phyloP scores from a whole-genome alignment of 305 asterid species.

The Coffea humblotiana region DNA sequence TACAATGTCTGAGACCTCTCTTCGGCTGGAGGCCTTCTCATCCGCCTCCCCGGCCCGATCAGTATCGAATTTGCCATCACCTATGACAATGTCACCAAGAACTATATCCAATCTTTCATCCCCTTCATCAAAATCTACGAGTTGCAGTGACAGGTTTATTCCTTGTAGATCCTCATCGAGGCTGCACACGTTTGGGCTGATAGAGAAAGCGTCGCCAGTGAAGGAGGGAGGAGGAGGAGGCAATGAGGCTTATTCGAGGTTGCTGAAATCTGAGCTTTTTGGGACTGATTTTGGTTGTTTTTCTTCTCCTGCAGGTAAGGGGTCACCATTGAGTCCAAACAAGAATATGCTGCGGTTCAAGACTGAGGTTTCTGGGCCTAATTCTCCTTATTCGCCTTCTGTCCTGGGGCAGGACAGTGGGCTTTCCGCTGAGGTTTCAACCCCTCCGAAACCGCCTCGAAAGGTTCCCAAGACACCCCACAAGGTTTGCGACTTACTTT shows the following conservation, averaged over 20 bases:
- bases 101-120: constrained; percentile 81
- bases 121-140: constrained; percentile 61
- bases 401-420: constrained; percentile 64
- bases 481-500: constrained; percentile 50
- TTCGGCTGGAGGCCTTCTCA: constrained; percentile 62
- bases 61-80: constrained; percentile 53
- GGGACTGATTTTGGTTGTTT: constrained; percentile 83
- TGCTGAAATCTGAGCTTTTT: constrained; percentile 80
- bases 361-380: constrained; percentile 78
- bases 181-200: constrained; percentile 88
- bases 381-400: constrained; percentile 83
- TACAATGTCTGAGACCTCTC: constrained; percentile 67
- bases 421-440: constrained; percentile 51
- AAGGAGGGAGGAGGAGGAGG: constrained; percentile 74
- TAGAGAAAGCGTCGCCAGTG: constrained; percentile 76
- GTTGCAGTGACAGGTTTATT: constrained; percentile 92
- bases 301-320: constrained; percentile 81
- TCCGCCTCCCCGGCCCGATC: constrained; percentile 30
- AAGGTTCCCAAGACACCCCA: constrained; percentile 98
- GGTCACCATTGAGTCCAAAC: constrained; percentile 80
- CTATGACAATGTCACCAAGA: constrained; percentile 92
- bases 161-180: constrained; percentile 98
- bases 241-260: constrained; percentile 76
- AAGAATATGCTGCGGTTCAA: constrained; percentile 91
- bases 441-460: constrained; percentile 97